Percentiles rank a stretch among this genome's conserved stretches.
These are phyloP conservation scores for Fraxinus ornus DNA, from an alignment of 305 asterid genomes.

Conservation along the genomic window DNA sequence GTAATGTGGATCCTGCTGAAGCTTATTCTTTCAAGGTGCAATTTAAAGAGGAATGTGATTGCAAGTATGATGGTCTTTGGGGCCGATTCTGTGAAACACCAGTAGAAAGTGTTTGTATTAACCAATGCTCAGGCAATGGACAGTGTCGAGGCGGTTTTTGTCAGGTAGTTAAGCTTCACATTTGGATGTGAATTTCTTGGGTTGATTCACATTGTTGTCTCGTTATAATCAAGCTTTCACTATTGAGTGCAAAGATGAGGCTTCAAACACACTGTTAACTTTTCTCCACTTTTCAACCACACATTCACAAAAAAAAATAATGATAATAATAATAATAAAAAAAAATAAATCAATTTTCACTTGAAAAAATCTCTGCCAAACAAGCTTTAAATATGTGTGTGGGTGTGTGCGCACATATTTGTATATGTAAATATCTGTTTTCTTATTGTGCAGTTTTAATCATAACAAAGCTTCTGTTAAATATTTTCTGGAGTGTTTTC, in stretches of 20 bases:
- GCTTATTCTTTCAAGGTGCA: constrained; percentile 58
- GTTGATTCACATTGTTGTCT: background rate
- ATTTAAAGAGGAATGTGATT: constrained; percentile 84
- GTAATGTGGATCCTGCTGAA: constrained; percentile 85
- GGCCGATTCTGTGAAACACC: constrained; percentile 88
- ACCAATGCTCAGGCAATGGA: constrained; percentile 86
- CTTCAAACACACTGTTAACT: background rate
- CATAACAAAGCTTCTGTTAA: background rate
- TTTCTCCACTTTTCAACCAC: background rate
- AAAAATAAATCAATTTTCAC: background rate
- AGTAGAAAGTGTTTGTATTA: constrained; percentile 68
- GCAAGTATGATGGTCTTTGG: constrained; percentile 91
- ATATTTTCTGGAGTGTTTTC: background rate
- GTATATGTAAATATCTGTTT: background rate
- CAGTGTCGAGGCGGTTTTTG: constrained; percentile 92
- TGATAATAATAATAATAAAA: too few species aligned
- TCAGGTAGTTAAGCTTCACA: constrained; percentile 52
- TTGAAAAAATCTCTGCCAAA: background rate
- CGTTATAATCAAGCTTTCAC: background rate
- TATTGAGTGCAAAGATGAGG: background rate
- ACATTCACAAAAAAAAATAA: background rate
- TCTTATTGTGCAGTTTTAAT: background rate
- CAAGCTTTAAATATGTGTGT: background rate
- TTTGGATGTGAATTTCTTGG: background rate
- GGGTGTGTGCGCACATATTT: background rate